These are phyloP conservation scores for Agrocybe praecox DNA, from an alignment of 768 basidiomycete species.

Conservation along the genomic window DNA sequence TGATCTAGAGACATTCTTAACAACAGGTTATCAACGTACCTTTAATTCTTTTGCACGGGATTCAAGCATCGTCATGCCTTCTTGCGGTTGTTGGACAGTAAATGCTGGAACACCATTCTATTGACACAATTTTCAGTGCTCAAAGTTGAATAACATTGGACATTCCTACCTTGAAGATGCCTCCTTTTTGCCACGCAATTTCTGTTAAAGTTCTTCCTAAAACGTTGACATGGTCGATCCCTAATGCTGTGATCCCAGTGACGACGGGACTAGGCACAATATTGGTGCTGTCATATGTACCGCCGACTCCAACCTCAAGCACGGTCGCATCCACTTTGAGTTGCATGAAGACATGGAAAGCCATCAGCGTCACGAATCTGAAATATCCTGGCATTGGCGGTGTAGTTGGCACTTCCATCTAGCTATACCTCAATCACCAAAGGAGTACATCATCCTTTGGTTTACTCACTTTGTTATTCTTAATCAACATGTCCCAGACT, in stretches of 20 bases:
- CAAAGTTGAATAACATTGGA: neutral
- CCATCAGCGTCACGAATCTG: conserved; percentile 88
- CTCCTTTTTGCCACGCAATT: conserved; percentile 95
- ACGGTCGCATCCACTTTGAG: conserved; percentile 88
- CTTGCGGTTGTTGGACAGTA: conserved; percentile 74
- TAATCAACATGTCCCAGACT: conserved; percentile 85
- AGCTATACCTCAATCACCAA: neutral
- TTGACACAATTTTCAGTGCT: neutral
- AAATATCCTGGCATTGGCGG: conserved; percentile 90
- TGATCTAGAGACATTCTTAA: neutral
- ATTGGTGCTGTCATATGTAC: conserved; percentile 93
- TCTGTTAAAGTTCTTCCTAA: conserved; percentile 87
- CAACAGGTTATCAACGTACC: conserved; percentile 34
- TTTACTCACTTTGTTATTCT: conserved; percentile 55
- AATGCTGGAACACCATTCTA: conserved; percentile 85
- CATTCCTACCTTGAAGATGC: conserved; percentile 85
- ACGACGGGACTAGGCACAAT: conserved; percentile 90
- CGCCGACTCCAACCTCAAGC: conserved; percentile 96
- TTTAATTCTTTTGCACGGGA: conserved; percentile 66
- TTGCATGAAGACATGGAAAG: conserved; percentile 86
- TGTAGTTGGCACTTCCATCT: conserved; percentile 54
- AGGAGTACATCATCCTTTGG: neutral
- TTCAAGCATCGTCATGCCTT: conserved; percentile 69
- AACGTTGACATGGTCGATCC: conserved; percentile 88
- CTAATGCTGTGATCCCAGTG: conserved; percentile 88